Evolutionary conservation across 2,329 filamentous ascomycete genomes (phyloP).

Genomic region (Colletotrichum agaves): DNA sequence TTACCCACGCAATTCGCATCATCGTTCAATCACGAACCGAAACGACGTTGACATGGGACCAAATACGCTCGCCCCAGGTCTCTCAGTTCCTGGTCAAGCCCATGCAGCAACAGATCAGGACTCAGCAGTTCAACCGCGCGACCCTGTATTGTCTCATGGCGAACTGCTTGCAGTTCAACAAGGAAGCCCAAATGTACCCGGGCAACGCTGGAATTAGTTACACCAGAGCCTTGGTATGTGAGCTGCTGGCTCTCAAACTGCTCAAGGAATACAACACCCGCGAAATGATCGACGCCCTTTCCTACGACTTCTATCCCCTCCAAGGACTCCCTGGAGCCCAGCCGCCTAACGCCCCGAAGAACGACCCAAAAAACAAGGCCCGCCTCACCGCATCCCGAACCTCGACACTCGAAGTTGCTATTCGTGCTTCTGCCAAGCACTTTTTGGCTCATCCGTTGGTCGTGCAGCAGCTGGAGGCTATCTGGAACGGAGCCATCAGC

Average conservation of each 20-base stretch:
- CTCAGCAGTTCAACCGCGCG: slow-evolving; percentile 84
- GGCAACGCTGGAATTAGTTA: slow-evolving; percentile 86
- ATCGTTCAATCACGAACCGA: slow-evolving; percentile 88
- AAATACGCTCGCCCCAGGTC: slow-evolving; percentile 93
- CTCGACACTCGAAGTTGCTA: slow-evolving; percentile 92
- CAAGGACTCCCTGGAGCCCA: slow-evolving; percentile 74
- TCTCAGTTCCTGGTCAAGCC: slow-evolving; percentile 96
- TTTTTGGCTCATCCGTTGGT: slow-evolving; percentile 93
- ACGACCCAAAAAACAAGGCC: slow-evolving; percentile 54
- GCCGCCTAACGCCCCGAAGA: slow-evolving; percentile 50
- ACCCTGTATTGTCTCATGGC: slow-evolving; percentile 92
- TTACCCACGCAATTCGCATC: slow-evolving; percentile 89
- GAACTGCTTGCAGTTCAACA: slow-evolving; percentile 92
- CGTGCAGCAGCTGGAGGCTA: slow-evolving; percentile 93
- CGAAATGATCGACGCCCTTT: slow-evolving; percentile 92
- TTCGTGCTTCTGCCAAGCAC: slow-evolving; percentile 90
- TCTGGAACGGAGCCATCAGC: slow-evolving; percentile 95
- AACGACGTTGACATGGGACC: slow-evolving; percentile 93
- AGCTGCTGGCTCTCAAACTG: slow-evolving; percentile 88
- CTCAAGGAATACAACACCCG: slow-evolving; percentile 89
- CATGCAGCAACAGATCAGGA: slow-evolving; percentile 88
- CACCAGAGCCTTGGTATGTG: slow-evolving; percentile 88
- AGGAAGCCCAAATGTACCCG: slow-evolving; percentile 84
- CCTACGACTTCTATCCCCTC: slow-evolving; percentile 93
- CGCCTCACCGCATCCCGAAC: slow-evolving; percentile 76